Evolutionary conservation across 257 asterid species (phyloP).

Genomic region (Penstemon eatonii): DNA sequence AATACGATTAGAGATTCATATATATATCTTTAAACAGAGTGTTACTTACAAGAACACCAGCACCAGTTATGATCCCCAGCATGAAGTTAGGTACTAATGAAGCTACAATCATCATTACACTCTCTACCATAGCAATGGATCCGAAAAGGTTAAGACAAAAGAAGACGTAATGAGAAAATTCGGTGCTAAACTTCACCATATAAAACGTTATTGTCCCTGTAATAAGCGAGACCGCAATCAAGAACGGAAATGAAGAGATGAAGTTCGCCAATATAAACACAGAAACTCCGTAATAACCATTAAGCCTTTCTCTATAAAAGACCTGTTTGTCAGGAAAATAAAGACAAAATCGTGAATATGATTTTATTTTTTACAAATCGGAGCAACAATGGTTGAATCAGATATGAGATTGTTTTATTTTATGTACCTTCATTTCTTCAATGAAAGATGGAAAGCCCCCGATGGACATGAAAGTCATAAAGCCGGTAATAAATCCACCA

Average conservation of each 20-base stretch:
- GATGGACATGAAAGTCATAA: constrained; percentile 95
- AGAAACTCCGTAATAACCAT: constrained; percentile 80
- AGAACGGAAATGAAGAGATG: constrained; percentile 79
- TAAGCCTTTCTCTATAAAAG: constrained; percentile 75
- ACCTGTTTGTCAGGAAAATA: constrained; percentile 44
- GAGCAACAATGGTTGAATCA: too few species aligned
- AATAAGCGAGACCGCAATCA: constrained; percentile 56
- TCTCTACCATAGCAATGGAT: constrained; percentile 84
- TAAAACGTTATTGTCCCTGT: constrained; percentile 72
- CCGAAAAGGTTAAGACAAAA: constrained; percentile 78
- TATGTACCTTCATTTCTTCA: constrained; percentile 80
- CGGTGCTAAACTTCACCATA: constrained; percentile 72
- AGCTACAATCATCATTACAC: constrained; percentile 96
- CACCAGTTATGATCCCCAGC: constrained; percentile 92
- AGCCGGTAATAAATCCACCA: constrained; percentile 86
- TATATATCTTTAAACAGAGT: not conserved
- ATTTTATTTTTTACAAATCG: not conserved
- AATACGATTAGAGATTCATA: not conserved
- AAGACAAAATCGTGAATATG: not conserved
- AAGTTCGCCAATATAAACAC: constrained; percentile 80
- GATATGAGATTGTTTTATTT: not conserved
- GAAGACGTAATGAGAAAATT: constrained; percentile 58
- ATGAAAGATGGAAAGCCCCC: constrained; percentile 97
- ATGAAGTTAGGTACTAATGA: constrained; percentile 86
- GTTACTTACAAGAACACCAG: constrained; percentile 84